A percentile compares a stretch with the other conserved stretches of the same genome.
Evolutionary conservation across 257 asterid species (phyloP).

Genomic region (Nicotiana obtusifolia): DNA sequence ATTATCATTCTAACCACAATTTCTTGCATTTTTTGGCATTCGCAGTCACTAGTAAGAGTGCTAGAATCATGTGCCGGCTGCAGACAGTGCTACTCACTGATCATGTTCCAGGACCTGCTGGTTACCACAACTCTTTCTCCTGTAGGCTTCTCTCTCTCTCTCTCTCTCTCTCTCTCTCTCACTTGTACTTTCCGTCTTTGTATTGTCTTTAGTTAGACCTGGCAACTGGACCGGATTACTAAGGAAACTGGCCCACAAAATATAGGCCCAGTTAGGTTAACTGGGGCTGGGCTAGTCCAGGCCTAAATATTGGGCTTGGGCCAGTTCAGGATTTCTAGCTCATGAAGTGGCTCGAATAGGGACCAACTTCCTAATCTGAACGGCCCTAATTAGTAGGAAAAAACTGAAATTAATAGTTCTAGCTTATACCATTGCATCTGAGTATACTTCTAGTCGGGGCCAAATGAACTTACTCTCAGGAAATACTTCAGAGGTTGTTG

Average conservation of each 20-base stretch:
- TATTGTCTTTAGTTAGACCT: neutral
- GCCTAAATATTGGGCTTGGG: neutral
- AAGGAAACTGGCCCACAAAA: neutral
- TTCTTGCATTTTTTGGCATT: constrained; percentile 30
- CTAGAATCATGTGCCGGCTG: constrained; percentile 72
- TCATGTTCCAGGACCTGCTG: constrained; percentile 91
- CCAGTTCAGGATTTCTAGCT: neutral
- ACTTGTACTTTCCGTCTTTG: neutral
- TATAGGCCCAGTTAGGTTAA: neutral
- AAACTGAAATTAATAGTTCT: neutral
- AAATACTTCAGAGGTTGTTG: neutral
- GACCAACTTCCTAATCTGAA: neutral
- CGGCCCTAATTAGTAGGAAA: neutral
- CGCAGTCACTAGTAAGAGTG: constrained; percentile 75
- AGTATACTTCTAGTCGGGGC: neutral
- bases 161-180: constrained; percentile 8
- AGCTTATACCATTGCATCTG: neutral
- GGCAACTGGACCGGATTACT: neutral
- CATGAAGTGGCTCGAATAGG: neutral
- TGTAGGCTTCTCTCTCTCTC: constrained; percentile 48
- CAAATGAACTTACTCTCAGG: neutral
- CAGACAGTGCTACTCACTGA: constrained; percentile 59
- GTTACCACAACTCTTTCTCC: constrained; percentile 90
- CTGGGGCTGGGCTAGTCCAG: neutral
- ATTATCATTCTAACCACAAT: neutral